Evolutionary conservation across 73 alveolate species (phyloP).

Genomic region (Symbiodinium pilosum): DNA sequence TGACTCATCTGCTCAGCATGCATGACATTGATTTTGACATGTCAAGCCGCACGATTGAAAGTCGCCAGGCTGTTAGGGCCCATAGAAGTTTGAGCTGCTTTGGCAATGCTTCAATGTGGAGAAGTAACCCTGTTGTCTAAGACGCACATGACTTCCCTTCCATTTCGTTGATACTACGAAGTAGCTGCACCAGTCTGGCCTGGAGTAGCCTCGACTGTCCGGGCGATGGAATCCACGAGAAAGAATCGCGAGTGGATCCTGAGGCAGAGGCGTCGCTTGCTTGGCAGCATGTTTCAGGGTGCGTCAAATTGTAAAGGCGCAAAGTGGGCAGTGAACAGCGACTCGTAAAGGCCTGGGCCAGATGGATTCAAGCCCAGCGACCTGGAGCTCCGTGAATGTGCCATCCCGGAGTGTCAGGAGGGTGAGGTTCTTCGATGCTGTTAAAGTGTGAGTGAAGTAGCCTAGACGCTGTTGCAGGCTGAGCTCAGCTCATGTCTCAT

Average conservation of each 20-base stretch:
- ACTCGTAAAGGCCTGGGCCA: conserved; percentile 52
- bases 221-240: neutral
- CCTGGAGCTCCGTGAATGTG: conserved; percentile 68
- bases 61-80: too few species aligned
- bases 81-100: too few species aligned
- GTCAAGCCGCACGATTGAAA: too few species aligned
- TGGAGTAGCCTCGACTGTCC: neutral
- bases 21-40: too few species aligned
- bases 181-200: neutral
- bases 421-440: conserved; percentile 1
- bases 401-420: conserved; percentile 47
- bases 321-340: too few species aligned
- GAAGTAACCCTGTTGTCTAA: too few species aligned
- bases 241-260: conserved; percentile 78
- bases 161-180: too few species aligned
- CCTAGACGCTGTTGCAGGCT: neutral
- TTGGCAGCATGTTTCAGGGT: neutral
- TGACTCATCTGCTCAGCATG: too few species aligned
- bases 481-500: neutral
- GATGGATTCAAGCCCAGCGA: conserved; percentile 49
- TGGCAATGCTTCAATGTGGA: too few species aligned
- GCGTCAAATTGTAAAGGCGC: neutral
- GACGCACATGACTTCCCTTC: too few species aligned
- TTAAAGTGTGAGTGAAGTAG: neutral
- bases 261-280: neutral